A percentile compares a stretch with the other conserved stretches of the same genome.
Evolutionary conservation across 495 filamentous ascomycete species (phyloP).

Genomic region (Podospora fimiseda): DNA sequence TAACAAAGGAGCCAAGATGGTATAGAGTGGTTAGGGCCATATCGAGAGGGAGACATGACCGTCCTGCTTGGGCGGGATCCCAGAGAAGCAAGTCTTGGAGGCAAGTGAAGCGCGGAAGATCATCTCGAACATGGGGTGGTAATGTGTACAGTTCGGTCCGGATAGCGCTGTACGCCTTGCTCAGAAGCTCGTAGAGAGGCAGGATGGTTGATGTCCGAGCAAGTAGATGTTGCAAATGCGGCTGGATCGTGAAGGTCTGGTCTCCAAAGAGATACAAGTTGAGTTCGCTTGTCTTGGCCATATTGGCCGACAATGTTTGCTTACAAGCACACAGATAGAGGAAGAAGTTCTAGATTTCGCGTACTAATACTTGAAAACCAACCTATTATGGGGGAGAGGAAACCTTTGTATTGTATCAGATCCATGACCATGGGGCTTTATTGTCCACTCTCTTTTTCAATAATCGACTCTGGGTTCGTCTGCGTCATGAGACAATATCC

Average conservation of each 20-base stretch:
- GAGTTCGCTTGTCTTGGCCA: background rate
- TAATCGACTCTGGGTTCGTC: no score
- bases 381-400: no score
- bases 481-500: no score
- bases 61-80: conserved; percentile 28
- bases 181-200: background rate
- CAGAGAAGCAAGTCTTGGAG: background rate
- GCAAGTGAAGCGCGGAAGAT: conserved; percentile 1
- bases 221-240: background rate
- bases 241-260: background rate
- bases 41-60: conserved; percentile 49
- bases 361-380: no score
- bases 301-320: background rate
- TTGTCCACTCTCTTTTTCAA: no score
- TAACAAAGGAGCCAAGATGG: conserved; percentile 64
- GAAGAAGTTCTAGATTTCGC: no score
- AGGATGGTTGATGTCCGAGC: background rate
- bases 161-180: background rate
- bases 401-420: no score
- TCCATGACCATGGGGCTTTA: no score
- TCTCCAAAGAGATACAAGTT: conserved; percentile 2
- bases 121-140: background rate
- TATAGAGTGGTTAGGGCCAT: conserved; percentile 58
- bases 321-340: no score
- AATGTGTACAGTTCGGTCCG: background rate